Percentiles rank a stretch among this genome's conserved stretches.
These are phyloP conservation scores for Sclerotiophoma versabilis DNA, from an alignment of 2,329 filamentous ascomycete genomes.

Conservation along the genomic window DNA sequence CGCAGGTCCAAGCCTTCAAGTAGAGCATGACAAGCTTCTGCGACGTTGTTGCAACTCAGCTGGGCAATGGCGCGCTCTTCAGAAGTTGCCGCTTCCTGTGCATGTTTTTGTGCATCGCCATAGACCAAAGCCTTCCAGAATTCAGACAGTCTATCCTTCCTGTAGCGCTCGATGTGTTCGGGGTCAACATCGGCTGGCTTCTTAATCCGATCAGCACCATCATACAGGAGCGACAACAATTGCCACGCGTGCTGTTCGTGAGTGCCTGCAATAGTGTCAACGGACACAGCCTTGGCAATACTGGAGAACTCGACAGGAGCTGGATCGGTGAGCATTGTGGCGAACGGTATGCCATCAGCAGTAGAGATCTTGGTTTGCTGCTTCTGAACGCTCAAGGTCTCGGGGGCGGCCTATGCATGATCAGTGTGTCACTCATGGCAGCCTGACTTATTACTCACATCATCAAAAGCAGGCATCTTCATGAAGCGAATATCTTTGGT, in stretches of 20 bases:
- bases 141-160: conserved; percentile 69
- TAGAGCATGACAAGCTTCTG: conserved; percentile 82
- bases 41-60: conserved; percentile 78
- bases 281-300: conserved; percentile 55
- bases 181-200: conserved; percentile 49
- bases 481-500: conserved; percentile 70
- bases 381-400: conserved; percentile 64
- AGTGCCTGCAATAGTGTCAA: conserved; percentile 44
- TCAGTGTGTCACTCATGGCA: conserved; percentile 25
- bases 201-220: conserved; percentile 55
- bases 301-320: conserved; percentile 61
- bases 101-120: conserved; percentile 50
- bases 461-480: conserved; percentile 61
- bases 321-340: conserved; percentile 56
- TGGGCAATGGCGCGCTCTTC: conserved; percentile 87
- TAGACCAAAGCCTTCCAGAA: conserved; percentile 65
- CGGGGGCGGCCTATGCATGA: conserved; percentile 59
- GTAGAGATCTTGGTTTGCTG: conserved; percentile 55
- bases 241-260: conserved; percentile 85
- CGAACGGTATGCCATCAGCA: conserved; percentile 65
- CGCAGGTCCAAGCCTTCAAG: conserved; percentile 79
- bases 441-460: conserved; percentile 41
- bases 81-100: conserved; percentile 66
- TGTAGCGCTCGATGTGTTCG: conserved; percentile 51
- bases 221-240: conserved; percentile 85